Evolutionary conservation across 2,329 filamentous ascomycete species (phyloP).

Genomic region (Pseudogymnoascus destructans): DNA sequence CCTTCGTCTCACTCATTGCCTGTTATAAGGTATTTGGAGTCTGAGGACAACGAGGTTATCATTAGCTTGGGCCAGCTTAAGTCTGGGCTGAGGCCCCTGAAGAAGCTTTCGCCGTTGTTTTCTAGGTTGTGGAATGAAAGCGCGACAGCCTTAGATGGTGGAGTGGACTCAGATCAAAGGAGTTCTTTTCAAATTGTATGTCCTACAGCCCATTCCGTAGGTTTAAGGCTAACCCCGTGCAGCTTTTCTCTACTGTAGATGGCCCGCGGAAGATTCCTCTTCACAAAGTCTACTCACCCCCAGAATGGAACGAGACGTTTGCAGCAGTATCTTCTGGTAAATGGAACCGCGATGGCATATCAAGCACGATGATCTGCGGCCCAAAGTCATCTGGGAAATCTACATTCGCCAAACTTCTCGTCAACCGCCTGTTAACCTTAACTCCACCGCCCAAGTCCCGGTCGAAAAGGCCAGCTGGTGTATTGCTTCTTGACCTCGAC

Average conservation of each 20-base stretch:
- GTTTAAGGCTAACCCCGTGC: constrained; percentile 18
- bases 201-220: constrained; percentile 7
- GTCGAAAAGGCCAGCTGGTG: constrained; percentile 17
- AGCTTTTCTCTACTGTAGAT: constrained; percentile 44
- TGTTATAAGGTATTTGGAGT: constrained; percentile 39
- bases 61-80: constrained; percentile 41
- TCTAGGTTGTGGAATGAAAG: constrained; percentile 50
- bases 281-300: constrained; percentile 42
- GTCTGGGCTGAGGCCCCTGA: constrained; percentile 38
- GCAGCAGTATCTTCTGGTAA: constrained; percentile 15
- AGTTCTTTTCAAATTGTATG: constrained; percentile 40
- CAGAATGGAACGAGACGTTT: constrained; percentile 43
- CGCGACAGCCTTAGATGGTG: constrained; percentile 20
- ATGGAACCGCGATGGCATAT: constrained; percentile 35
- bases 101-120: constrained; percentile 52
- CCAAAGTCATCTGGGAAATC: constrained; percentile 65
- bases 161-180: constrained; percentile 20
- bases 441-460: constrained; percentile 17
- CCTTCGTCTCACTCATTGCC: constrained; percentile 58
- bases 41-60: constrained; percentile 38
- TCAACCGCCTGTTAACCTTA: constrained; percentile 45
- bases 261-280: constrained; percentile 36
- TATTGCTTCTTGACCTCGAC: constrained; percentile 57
- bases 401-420: constrained; percentile 53
- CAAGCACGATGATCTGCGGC: constrained; percentile 45